Evolutionary conservation across 805 yeast genomes (phyloP).

Genomic region (Zygotorulaspora chibaensis): DNA sequence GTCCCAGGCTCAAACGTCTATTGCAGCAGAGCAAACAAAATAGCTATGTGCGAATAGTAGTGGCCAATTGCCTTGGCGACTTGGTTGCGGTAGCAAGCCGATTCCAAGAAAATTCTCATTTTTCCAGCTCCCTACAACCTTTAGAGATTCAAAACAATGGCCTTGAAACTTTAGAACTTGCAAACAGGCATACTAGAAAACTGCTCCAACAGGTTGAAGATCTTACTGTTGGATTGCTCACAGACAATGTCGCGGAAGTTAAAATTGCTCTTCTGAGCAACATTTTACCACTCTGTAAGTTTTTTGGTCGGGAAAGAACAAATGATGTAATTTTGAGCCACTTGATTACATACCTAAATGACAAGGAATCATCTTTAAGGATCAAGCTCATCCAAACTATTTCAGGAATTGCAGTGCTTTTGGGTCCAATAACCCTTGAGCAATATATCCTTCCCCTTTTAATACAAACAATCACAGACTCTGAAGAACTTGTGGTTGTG

Average conservation of each 20-base stretch:
- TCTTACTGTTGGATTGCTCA: conserved; percentile 58
- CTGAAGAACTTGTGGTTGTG: conserved; percentile 76
- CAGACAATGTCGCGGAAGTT: conserved; percentile 64
- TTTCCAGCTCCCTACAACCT: conserved; percentile 26
- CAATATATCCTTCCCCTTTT: conserved; percentile 84
- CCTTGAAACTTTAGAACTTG: conserved; percentile 19
- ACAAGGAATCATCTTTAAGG: conserved; percentile 61
- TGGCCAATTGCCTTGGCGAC: conserved; percentile 70
- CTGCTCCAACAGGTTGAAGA: conserved; percentile 50
- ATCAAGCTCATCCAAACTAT: conserved; percentile 68
- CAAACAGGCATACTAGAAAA: conserved; percentile 22
- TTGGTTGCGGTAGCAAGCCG: conserved; percentile 61
- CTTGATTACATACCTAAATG: conserved; percentile 85
- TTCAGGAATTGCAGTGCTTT: conserved; percentile 67
- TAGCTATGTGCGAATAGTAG: conserved; percentile 52
- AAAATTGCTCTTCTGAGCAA: conserved; percentile 64
- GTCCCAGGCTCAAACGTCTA: conserved; percentile 60
- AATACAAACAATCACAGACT: conserved; percentile 76
- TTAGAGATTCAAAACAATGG: conserved; percentile 11
- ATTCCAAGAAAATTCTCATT: conserved; percentile 57
- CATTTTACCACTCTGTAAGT: conserved; percentile 72
- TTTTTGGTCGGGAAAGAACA: conserved; percentile 81
- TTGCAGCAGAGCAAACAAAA: conserved; percentile 38
- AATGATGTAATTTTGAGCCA: conserved; percentile 88
- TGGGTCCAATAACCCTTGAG: conserved; percentile 79